A percentile compares a stretch with the other conserved stretches of the same genome.
Evolutionary conservation across 1,139 yeast genomes (phyloP).

Genomic region (Candida freyschussii): DNA sequence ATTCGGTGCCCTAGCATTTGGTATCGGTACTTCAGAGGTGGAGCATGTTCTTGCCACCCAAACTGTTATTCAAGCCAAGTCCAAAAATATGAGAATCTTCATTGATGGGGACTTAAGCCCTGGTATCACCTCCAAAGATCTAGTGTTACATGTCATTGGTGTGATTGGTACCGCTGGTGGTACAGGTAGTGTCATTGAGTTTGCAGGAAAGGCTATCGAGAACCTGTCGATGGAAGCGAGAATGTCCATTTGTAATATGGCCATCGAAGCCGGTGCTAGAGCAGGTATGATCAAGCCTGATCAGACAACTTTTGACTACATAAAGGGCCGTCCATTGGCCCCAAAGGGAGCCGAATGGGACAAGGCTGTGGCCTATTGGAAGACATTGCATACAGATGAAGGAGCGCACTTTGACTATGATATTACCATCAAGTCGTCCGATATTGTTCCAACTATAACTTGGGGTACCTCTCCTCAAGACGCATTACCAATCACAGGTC

Average conservation of each 20-base stretch:
- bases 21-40: constrained; percentile 98
- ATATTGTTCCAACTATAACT: constrained; percentile 91
- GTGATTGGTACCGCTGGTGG: constrained; percentile 99
- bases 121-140: constrained; percentile 94
- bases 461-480: constrained; percentile 99
- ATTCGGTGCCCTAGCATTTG: constrained; percentile 95
- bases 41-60: constrained; percentile 98
- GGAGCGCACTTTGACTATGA: constrained; percentile 88
- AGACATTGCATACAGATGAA: constrained; percentile 76
- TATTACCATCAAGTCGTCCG: constrained; percentile 74
- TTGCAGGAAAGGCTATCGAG: constrained; percentile 92
- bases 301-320: constrained; percentile 76
- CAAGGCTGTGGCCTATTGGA: constrained; percentile 90
- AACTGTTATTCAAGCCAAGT: constrained; percentile 88
- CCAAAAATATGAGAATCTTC: constrained; percentile 88
- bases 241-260: constrained; percentile 99
- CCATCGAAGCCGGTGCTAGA: constrained; percentile 98
- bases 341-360: constrained; percentile 95
- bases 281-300: constrained; percentile 99
- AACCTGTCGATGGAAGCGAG: constrained; percentile 95
- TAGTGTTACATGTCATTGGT: constrained; percentile 90
- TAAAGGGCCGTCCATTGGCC: constrained; percentile 91
- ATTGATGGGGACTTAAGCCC: constrained; percentile 78
- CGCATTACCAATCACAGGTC: constrained; percentile 87
- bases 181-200: constrained; percentile 94